Percentiles rank a stretch among this genome's conserved stretches.
These are phyloP conservation scores for Neurospora sp. DNA, from an alignment of 495 filamentous ascomycete species.

Conservation along the genomic window DNA sequence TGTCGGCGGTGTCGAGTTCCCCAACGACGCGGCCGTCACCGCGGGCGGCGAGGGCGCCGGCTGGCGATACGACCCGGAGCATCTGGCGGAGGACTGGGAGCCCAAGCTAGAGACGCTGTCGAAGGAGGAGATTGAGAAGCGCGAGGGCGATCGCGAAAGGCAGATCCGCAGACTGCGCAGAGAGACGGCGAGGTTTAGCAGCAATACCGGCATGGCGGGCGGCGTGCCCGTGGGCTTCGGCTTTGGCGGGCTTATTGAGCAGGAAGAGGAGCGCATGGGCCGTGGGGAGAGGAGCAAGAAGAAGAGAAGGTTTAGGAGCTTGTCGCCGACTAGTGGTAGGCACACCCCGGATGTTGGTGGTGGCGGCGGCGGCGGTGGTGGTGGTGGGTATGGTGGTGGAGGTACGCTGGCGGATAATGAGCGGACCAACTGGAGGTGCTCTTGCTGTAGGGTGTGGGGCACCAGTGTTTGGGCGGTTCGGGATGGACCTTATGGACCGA, in stretches of 20 bases:
- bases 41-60: constrained; percentile 57
- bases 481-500: constrained; percentile 77
- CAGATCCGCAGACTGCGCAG: constrained; percentile 78
- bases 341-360: constrained; percentile 66
- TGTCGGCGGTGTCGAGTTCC: constrained; percentile 53
- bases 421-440: constrained; percentile 76
- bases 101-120: constrained; percentile 81
- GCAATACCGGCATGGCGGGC: constrained; percentile 62
- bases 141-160: constrained; percentile 87
- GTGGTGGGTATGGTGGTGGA: constrained; percentile 49
- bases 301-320: constrained; percentile 82
- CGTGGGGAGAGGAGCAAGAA: constrained; percentile 85
- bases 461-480: constrained; percentile 87
- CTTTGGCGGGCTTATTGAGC: constrained; percentile 50
- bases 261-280: constrained; percentile 58
- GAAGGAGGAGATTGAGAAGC: constrained; percentile 96
- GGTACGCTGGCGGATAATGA: constrained; percentile 72
- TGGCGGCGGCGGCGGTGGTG: constrained; percentile 43
- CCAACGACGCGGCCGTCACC: constrained; percentile 74
- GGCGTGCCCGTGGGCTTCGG: constrained; percentile 51
- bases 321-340: constrained; percentile 63
- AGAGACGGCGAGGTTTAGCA: constrained; percentile 88
- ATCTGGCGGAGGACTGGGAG: constrained; percentile 86
- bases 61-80: constrained; percentile 90
- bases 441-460: constrained; percentile 83